Conservation (phyloP, 2,329 filamentous ascomycete genomes). For the Ophidiomyces ophidiicola region DNA sequence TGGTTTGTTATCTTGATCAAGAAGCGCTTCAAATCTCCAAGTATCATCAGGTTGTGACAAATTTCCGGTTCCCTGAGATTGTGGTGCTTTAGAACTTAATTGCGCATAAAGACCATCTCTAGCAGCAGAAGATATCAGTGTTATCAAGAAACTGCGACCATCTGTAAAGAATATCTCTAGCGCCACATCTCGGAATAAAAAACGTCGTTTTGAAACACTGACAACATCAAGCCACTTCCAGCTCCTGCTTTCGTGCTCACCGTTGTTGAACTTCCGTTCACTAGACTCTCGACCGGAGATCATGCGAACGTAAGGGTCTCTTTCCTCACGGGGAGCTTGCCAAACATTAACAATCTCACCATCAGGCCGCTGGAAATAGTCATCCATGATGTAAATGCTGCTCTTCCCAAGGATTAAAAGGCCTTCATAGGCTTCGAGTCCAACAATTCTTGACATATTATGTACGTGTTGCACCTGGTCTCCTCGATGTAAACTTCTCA, state of each 20-base stretch:
- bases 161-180: constrained; percentile 98
- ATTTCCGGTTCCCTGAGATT: constrained; percentile 57
- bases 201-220: constrained; percentile 88
- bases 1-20: constrained; percentile 50
- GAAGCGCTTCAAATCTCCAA: constrained; percentile 81
- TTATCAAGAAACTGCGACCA: constrained; percentile 85
- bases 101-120: constrained; percentile 72
- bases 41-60: constrained; percentile 71
- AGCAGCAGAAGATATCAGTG: constrained; percentile 58
- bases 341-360: constrained; percentile 95
- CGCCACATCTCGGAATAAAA: constrained; percentile 87
- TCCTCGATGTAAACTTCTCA: constrained; percentile 80
- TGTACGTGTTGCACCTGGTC: constrained; percentile 89
- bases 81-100: constrained; percentile 66
- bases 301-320: constrained; percentile 89
- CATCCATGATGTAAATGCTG: constrained; percentile 86
- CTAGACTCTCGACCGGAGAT: constrained; percentile 65
- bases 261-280: constrained; percentile 41
- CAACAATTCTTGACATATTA: constrained; percentile 89
- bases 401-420: constrained; percentile 88
- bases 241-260: constrained; percentile 70
- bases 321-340: constrained; percentile 83
- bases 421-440: constrained; percentile 85
- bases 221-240: constrained; percentile 95
- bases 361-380: constrained; percentile 87